Percentiles rank a stretch among this genome's conserved stretches.
Conservation (phyloP, 495 filamentous ascomycete genomes). For the Neurospora discreta region DNA sequence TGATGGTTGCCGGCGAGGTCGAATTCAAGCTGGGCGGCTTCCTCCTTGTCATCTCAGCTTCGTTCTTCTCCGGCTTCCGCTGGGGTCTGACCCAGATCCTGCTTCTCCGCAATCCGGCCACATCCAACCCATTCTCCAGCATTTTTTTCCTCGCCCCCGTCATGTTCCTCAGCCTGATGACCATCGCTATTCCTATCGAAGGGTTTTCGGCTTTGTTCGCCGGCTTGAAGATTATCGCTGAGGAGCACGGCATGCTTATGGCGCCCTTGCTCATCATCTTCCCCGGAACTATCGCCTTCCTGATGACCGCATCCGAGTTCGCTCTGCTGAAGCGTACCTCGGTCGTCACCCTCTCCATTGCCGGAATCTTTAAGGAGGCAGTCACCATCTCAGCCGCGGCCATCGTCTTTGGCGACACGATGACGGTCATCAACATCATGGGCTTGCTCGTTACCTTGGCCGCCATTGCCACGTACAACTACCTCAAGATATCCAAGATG, state of each 20-base stretch:
- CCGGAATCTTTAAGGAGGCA: conserved; percentile 98
- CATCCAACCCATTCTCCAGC: conserved; percentile 89
- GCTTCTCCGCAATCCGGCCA: conserved; percentile 86
- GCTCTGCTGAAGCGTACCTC: conserved; percentile 88
- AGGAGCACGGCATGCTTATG: conserved; percentile 48
- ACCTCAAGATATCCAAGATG: conserved; percentile 89
- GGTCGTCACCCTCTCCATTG: conserved; percentile 92
- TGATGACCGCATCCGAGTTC: conserved; percentile 95
- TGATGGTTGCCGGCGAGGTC: conserved; percentile 99
- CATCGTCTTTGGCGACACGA: conserved; percentile 75
- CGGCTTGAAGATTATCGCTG: conserved; percentile 50
- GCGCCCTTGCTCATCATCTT: conserved; percentile 65
- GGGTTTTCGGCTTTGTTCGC: conserved; percentile 54
- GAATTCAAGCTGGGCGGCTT: conserved; percentile 85
- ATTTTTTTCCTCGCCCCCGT: conserved; percentile 95
- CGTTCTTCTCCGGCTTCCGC: conserved; percentile 92
- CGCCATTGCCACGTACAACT: conserved; percentile 86
- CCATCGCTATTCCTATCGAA: conserved; percentile 79
- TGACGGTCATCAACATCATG: conserved; percentile 81
- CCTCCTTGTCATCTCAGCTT: conserved; percentile 78
- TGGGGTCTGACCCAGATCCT: conserved; percentile 97
- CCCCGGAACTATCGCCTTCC: conserved; percentile 83
- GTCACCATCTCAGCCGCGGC: conserved; percentile 89
- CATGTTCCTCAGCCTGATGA: conserved; percentile 79
- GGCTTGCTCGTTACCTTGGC: conserved; percentile 80